These are phyloP conservation scores for Anethum foeniculum DNA, from an alignment of 140 eudicot genomes.

Conservation along the genomic window DNA sequence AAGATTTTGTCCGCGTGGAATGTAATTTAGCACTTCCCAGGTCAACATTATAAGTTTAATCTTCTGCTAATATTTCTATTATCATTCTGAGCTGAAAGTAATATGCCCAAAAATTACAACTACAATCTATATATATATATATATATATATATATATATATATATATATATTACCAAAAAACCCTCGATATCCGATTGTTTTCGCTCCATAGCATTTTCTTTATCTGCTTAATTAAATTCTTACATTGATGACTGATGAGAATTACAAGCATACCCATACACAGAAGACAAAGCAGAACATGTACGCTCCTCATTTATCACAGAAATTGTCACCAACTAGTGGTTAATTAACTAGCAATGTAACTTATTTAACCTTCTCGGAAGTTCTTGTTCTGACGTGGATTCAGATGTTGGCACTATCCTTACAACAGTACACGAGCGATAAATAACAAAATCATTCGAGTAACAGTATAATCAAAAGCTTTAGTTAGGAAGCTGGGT, in stretches of 20 bases:
- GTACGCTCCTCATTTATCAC: not conserved
- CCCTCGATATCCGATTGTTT: not conserved
- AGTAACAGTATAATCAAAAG: not conserved
- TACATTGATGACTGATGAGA: not conserved
- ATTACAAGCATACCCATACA: not conserved
- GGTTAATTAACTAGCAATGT: not conserved
- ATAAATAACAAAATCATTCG: not conserved
- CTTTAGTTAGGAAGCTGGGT: not conserved
- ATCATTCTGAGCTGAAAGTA: not conserved
- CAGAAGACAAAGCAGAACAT: not conserved
- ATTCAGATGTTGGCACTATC: not conserved
- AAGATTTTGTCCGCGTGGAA: not conserved
- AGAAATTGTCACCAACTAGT: not conserved
- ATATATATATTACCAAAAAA: not conserved
- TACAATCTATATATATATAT: not conserved
- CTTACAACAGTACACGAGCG: not conserved
- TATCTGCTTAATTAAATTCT: not conserved
- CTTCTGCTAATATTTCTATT: not conserved
- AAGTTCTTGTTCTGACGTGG: not conserved
- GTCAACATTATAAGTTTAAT: not conserved
- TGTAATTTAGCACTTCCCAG: not conserved
- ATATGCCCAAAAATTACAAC: not conserved
- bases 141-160: not conserved
- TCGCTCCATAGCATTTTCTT: not conserved
- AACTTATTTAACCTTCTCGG: not conserved